phyloP scores from a whole-genome alignment of 1,284 basidiomycete genomes.

The Hemileia vastatrix region DNA sequence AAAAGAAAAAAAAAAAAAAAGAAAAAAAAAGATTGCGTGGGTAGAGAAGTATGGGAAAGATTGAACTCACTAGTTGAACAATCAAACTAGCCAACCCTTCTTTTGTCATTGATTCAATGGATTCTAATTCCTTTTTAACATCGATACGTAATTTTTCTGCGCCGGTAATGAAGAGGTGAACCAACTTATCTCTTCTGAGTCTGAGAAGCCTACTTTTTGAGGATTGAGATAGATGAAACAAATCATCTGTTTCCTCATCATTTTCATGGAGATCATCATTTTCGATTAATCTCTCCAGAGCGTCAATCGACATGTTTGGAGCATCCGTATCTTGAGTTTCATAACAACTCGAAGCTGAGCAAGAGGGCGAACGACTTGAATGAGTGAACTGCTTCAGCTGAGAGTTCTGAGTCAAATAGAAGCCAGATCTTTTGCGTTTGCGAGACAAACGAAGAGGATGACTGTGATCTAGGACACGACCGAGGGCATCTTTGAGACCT shows the following conservation, averaged over 20 bases:
- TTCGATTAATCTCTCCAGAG: background rate
- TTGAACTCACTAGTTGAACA: slow-evolving; percentile 11
- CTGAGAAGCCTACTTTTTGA: slow-evolving; percentile 11
- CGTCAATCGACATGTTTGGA: too few species aligned
- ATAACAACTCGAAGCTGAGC: background rate
- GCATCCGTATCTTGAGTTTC: too few species aligned
- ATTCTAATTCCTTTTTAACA: slow-evolving; percentile 1
- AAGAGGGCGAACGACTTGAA: background rate
- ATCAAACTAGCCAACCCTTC: background rate
- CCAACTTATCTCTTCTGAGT: slow-evolving; percentile 5
- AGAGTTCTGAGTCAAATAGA: background rate
- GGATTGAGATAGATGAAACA: slow-evolving; percentile 5
- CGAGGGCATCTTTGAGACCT: background rate
- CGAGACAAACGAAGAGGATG: background rate
- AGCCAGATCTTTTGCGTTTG: background rate
- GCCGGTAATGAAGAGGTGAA: background rate
- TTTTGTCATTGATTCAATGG: background rate
- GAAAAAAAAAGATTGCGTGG: background rate
- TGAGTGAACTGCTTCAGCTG: background rate
- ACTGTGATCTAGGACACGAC: too few species aligned
- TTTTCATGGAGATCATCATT: background rate
- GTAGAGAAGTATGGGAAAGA: background rate
- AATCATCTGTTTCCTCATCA: background rate
- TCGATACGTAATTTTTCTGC: too few species aligned
- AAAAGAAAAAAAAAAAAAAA: background rate